Evolutionary conservation across 768 basidiomycete genomes (phyloP), one percentile per base, ranked within the genome.

Genomic region (Boletus barrowsii): DNA sequence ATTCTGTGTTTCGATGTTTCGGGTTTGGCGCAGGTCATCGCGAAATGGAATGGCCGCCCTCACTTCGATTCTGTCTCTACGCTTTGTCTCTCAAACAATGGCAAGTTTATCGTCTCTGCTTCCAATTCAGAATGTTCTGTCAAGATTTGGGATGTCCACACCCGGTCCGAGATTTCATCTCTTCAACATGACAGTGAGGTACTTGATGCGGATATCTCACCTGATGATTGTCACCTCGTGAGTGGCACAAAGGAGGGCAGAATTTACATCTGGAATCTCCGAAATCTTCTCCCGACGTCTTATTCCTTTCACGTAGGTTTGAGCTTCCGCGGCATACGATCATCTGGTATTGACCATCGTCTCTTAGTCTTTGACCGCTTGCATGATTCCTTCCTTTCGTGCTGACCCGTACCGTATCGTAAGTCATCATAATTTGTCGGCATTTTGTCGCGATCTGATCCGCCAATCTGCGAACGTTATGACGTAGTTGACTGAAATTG

Each of bases 91-190:
- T 64, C 63, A 24, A 59, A 48, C 39, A 64, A 57, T 4, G 63
- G 57, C 40, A 65, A 53, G 35, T 65, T 64, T 40, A 44, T 65
- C 10, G 11, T 59, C 22, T 62, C 63, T 37, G 63, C 57, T 18
- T 64, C 63, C 8, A 30, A 18, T 13, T 65, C 52, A 22, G 60
- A 56, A 39, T 30, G 35, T 42, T 45, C 3, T 7, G n/a, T 57
- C 55, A 65, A 54, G 42, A 48, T 64, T 26, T 65, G 60, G 63
- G 57, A 65, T 41, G 33, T 35, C 9, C 51, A 47, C 5, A 49
- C 51, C 3, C 49, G 7, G 7, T 44, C 49, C 10, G 37, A 55
- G 35, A 48, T 65, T 17, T 22, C 18, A 15, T 47, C 35, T 30
- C 61, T 65, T 10, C 4, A 15, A 41, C 57, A 65, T 42, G 4